These are phyloP conservation scores for Hypholoma sublateritium DNA, from an alignment of 768 basidiomycete genomes.

Conservation along the genomic window DNA sequence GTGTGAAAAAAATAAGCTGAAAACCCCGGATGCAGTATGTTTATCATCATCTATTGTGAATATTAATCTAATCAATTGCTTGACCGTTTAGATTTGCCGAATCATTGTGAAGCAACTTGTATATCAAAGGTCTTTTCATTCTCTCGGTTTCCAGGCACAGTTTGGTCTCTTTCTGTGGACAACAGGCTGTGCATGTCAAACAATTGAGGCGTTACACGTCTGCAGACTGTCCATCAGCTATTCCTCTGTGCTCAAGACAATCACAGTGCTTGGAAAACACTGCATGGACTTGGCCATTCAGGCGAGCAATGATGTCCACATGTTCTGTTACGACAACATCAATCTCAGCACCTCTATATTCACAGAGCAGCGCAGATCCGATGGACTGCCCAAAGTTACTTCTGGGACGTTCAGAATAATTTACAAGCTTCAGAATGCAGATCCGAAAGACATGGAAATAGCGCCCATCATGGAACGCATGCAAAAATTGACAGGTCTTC, in stretches of 20 bases:
- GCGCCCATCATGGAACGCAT: slow-evolving; percentile 21
- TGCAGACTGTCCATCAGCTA: background rate
- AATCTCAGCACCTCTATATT: slow-evolving; percentile 30
- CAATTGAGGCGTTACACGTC: background rate
- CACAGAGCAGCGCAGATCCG: slow-evolving; percentile 25
- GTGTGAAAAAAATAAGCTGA: background rate
- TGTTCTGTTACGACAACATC: slow-evolving; percentile 24
- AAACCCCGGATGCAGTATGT: background rate
- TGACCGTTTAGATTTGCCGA: background rate
- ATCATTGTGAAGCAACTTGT: background rate
- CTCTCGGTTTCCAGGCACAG: background rate
- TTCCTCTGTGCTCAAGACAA: background rate
- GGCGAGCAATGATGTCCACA: background rate
- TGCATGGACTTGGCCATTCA: background rate
- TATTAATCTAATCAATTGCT: background rate
- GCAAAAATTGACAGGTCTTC: slow-evolving; percentile 1
- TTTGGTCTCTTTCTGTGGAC: background rate
- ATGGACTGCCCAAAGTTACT: slow-evolving; percentile 29
- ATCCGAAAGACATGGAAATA: slow-evolving; percentile 20
- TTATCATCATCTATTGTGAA: background rate
- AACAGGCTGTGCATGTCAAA: background rate
- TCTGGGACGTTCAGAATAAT: slow-evolving; percentile 32
- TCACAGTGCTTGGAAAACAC: background rate
- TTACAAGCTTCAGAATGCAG: slow-evolving; percentile 24
- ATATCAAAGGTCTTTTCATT: background rate